These are phyloP conservation scores for Linaria vulgaris DNA, from an alignment of 257 asterid species.

Conservation along the genomic window DNA sequence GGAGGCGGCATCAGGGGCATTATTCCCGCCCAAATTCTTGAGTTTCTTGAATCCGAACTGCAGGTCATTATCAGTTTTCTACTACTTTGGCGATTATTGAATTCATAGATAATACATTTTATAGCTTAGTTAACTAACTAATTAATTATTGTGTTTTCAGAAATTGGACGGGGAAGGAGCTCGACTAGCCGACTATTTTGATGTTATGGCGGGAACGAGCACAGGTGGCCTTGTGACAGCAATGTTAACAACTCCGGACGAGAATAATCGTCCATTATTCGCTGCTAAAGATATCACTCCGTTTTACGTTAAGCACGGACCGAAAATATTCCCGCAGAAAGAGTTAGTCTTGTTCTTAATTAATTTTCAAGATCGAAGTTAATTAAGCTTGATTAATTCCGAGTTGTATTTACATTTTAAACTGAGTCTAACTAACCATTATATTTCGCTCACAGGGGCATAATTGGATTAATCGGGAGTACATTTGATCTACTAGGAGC, in stretches of 20 bases:
- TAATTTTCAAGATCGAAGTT: too few relatives aligned
- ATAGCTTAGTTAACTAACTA: too few relatives aligned
- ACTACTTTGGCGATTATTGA: not conserved
- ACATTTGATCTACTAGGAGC: not conserved
- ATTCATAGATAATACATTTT: too few relatives aligned
- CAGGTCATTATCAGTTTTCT: slow-evolving; percentile 35
- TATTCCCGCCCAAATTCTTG: slow-evolving; percentile 57
- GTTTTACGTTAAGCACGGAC: slow-evolving; percentile 41
- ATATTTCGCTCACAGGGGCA: slow-evolving; percentile 31
- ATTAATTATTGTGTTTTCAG: too few relatives aligned
- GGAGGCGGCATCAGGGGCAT: slow-evolving; percentile 79
- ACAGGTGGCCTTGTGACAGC: slow-evolving; percentile 53
- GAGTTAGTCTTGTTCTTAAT: too few relatives aligned
- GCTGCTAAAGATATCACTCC: slow-evolving; percentile 55
- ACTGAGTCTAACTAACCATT: not conserved
- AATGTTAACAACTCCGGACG: slow-evolving; percentile 51
- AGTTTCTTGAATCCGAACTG: slow-evolving; percentile 54
- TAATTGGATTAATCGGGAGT: slow-evolving; percentile 36
- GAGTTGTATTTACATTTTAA: too few relatives aligned
- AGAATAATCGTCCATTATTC: slow-evolving; percentile 40
- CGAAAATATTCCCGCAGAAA: slow-evolving; percentile 40
- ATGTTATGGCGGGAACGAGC: slow-evolving; percentile 55
- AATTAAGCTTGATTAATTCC: too few relatives aligned
- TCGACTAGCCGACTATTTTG: slow-evolving; percentile 54
- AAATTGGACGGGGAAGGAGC: slow-evolving; percentile 45